Conservation (phyloP, 495 filamentous ascomycete species). For the Hypomontagnella monticulosa region DNA sequence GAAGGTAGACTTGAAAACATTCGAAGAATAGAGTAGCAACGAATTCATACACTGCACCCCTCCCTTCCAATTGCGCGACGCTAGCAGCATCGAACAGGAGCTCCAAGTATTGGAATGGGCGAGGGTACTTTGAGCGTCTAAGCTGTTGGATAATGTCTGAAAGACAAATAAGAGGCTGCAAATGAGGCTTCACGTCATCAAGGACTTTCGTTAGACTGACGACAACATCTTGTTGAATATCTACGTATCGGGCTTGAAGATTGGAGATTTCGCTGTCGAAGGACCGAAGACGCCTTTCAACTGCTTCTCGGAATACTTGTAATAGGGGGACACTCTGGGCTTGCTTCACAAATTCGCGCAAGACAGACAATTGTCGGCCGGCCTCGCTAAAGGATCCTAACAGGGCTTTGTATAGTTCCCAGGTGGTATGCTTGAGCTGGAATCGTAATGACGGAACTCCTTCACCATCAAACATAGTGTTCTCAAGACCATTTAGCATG, state of each 20-base stretch:
- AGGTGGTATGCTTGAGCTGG: slow-evolving; percentile 51
- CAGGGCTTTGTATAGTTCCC: slow-evolving; percentile 54
- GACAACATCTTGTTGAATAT: slow-evolving; percentile 55
- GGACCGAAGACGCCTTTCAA: slow-evolving; percentile 51
- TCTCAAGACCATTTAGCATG: slow-evolving; percentile 84
- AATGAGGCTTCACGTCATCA: slow-evolving; percentile 63
- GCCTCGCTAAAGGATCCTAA: slow-evolving; percentile 53
- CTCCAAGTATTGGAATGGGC: slow-evolving; percentile 73
- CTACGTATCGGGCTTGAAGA: slow-evolving; percentile 57
- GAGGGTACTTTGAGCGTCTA: slow-evolving; percentile 49
- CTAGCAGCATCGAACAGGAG: slow-evolving; percentile 74
- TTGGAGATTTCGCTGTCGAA: slow-evolving; percentile 57
- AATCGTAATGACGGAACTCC: slow-evolving; percentile 46
- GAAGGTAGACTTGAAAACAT: slow-evolving; percentile 84
- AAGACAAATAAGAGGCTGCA: slow-evolving; percentile 66
- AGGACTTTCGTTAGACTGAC: slow-evolving; percentile 69
- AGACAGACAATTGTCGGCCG: slow-evolving; percentile 48
- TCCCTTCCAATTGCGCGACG: slow-evolving; percentile 73
- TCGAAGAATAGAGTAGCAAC: slow-evolving; percentile 78
- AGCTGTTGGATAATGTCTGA: slow-evolving; percentile 57
- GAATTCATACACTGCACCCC: slow-evolving; percentile 65
- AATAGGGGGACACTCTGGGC: slow-evolving; percentile 56
- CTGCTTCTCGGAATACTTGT: slow-evolving; percentile 59
- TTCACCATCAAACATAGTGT: slow-evolving; percentile 70
- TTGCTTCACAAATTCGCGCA: slow-evolving; percentile 47